Conservation (phyloP, 2,329 filamentous ascomycete species). For the Parastagonospora nodorum region DNA sequence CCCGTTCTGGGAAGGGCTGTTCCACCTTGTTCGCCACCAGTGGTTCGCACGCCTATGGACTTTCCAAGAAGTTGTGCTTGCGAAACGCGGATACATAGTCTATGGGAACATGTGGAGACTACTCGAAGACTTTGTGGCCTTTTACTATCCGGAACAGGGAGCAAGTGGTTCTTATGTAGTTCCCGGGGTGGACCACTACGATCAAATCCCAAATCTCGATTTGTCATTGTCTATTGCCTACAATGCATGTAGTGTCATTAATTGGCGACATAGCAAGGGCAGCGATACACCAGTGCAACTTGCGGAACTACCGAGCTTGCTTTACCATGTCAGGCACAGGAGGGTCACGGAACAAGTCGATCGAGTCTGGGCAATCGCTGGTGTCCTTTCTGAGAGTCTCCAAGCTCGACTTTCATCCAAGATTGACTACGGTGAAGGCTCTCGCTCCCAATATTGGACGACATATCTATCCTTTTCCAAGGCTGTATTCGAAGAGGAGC, state of each 20-base stretch:
- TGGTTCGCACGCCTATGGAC: constrained; percentile 10
- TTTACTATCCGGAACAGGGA: too few relatives aligned
- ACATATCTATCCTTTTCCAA: not conserved
- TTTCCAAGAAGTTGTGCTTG: constrained; percentile 7
- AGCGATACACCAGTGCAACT: too few relatives aligned
- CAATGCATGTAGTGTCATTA: too few relatives aligned
- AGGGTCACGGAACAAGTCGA: not conserved
- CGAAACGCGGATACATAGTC: not conserved
- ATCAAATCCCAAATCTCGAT: too few relatives aligned
- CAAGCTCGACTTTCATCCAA: not conserved
- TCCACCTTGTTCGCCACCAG: not conserved
- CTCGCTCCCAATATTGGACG: not conserved
- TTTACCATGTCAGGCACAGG: not conserved
- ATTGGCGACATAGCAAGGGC: too few relatives aligned
- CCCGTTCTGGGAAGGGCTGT: constrained; percentile 7
- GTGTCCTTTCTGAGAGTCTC: not conserved
- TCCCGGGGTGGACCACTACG: too few relatives aligned
- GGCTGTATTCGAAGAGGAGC: not conserved
- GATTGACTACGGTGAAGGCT: not conserved
- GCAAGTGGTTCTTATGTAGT: too few relatives aligned
- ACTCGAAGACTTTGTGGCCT: too few relatives aligned
- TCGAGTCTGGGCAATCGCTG: not conserved
- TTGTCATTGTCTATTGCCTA: too few relatives aligned
- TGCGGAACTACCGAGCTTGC: not conserved
- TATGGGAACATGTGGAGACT: too few relatives aligned